These are phyloP conservation scores for Climacium dendroides DNA, from an alignment of 225 moss, liverwort and hornwort genomes.

Conservation along the genomic window DNA sequence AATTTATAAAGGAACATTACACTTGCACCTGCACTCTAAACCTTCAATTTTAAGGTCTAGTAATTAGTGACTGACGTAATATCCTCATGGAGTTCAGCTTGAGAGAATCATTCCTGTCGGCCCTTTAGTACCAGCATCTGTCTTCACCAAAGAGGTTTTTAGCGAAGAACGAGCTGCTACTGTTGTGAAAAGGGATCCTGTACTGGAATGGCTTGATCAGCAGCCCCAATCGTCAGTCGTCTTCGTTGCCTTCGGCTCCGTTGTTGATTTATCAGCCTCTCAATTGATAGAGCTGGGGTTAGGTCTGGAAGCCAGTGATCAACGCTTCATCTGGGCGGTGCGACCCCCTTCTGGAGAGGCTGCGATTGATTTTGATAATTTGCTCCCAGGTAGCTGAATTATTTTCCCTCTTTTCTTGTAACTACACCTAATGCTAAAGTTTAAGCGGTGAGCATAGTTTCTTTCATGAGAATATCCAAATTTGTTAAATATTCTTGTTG, in stretches of 20 bases:
- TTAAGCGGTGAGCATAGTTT: too few relatives aligned
- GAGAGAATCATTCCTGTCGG: constrained; percentile 1
- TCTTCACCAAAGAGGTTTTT: background rate
- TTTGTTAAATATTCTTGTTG: background rate
- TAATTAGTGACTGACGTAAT: background rate
- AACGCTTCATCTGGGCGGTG: constrained; percentile 7
- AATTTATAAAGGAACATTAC: background rate
- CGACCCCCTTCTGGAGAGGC: background rate
- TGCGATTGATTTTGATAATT: background rate
- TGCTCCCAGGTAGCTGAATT: background rate
- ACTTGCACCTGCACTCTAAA: background rate
- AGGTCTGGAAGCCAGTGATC: constrained; percentile 12
- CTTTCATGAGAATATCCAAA: background rate
- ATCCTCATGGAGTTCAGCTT: background rate
- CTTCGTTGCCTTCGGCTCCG: background rate
- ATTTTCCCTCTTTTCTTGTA: background rate
- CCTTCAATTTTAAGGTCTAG: background rate
- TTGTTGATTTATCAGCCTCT: background rate
- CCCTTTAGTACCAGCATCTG: background rate
- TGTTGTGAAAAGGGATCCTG: background rate
- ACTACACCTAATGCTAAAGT: too few relatives aligned
- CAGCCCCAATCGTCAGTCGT: background rate
- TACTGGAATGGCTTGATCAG: constrained; percentile 2
- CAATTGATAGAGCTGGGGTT: background rate
- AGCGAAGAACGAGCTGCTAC: background rate